These are phyloP conservation scores for Podospora didyma DNA, from an alignment of 495 filamentous ascomycete species.

Conservation along the genomic window DNA sequence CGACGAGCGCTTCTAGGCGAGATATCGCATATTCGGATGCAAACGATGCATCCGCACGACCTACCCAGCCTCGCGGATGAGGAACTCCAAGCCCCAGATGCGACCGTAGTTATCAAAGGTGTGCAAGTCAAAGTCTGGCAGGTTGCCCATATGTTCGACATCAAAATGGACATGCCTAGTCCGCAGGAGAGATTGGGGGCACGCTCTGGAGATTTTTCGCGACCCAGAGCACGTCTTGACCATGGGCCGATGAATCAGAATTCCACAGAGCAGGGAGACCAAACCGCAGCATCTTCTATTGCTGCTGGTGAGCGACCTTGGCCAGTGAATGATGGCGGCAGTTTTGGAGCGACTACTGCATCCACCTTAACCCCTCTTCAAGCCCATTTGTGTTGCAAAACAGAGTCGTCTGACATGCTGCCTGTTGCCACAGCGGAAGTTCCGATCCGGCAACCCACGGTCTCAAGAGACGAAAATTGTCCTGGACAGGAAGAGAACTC, in stretches of 20 bases:
- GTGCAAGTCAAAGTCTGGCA: constrained; percentile 12
- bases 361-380: too few species aligned
- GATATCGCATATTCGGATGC: too few species aligned
- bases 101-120: constrained; percentile 1
- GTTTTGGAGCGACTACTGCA: too few species aligned
- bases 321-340: too few species aligned
- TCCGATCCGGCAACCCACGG: too few species aligned
- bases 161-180: neutral
- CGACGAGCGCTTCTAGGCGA: too few species aligned
- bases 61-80: constrained; percentile 5
- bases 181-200: neutral
- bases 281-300: neutral
- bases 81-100: neutral
- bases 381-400: too few species aligned
- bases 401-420: too few species aligned
- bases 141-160: constrained; percentile 8
- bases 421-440: too few species aligned
- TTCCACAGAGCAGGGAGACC: neutral
- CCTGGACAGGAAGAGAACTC: too few species aligned
- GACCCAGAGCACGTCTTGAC: neutral
- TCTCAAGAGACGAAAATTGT: too few species aligned
- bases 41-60: neutral
- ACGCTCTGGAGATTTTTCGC: neutral
- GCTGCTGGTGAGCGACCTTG: too few species aligned
- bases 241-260: neutral